Percentiles rank a stretch among this genome's conserved stretches.
Conservation (phyloP, 495 filamentous ascomycete species). For the Penicillium salamii region DNA sequence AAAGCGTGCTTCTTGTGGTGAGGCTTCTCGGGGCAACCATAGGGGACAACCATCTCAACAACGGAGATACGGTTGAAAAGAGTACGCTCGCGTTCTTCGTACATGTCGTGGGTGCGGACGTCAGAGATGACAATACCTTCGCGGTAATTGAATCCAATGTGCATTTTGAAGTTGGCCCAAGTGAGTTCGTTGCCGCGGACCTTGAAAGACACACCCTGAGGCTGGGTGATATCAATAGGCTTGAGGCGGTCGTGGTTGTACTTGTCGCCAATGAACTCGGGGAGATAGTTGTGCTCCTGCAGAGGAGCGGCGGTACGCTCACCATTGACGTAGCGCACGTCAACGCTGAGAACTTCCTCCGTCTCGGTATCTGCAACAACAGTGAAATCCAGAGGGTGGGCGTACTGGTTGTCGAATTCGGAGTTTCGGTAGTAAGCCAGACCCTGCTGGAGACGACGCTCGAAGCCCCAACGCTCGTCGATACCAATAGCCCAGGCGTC, state of each 20-base stretch:
- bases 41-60: slow-evolving; percentile 77
- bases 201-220: slow-evolving; percentile 40
- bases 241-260: slow-evolving; percentile 38
- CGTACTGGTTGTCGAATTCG: slow-evolving; percentile 45
- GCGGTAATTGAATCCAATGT: slow-evolving; percentile 81
- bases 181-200: slow-evolving; percentile 37
- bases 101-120: slow-evolving; percentile 85
- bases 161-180: slow-evolving; percentile 42
- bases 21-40: slow-evolving; percentile 68
- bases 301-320: slow-evolving; percentile 56
- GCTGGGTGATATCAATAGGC: slow-evolving; percentile 40
- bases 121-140: slow-evolving; percentile 93
- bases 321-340: slow-evolving; percentile 77
- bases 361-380: slow-evolving; percentile 65
- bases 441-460: slow-evolving; percentile 38
- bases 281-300: slow-evolving; percentile 52
- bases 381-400: slow-evolving; percentile 37
- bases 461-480: slow-evolving; percentile 40
- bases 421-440: slow-evolving; percentile 45
- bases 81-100: slow-evolving; percentile 73
- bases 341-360: slow-evolving; percentile 89
- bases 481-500: slow-evolving; percentile 52
- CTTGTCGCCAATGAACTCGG: slow-evolving; percentile 35
- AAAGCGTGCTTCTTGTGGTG: slow-evolving; percentile 79
- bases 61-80: slow-evolving; percentile 69